Evolutionary conservation across 2,329 filamentous ascomycete species (phyloP), one percentile per base, ranked within the genome.

Genomic region (Penicillium sclerotigenum): DNA sequence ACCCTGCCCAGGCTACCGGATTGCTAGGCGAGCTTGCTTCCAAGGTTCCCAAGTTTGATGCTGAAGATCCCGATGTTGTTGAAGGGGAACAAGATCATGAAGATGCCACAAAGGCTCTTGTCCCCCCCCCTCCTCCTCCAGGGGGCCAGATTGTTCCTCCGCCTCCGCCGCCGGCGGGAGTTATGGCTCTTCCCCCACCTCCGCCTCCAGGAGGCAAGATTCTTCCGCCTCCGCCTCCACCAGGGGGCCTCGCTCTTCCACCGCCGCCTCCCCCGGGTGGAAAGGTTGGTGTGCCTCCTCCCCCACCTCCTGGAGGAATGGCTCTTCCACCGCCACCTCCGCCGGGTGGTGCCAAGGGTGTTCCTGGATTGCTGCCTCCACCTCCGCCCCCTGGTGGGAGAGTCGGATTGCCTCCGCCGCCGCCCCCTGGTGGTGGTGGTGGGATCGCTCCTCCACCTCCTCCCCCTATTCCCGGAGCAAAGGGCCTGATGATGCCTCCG

Each of bases 41-140:
- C 48, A 94, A 89, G 75, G 83, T 93, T 68, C 88, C 80, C 43
- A 90, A 87, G 69, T 89, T 91, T 65, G 87, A 86, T 87, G 64
- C 56, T 5, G 65, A 67, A 48, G 63, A 67, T 38, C 22, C 57
- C 14, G 60, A 59, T 36, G 58, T 37, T 14, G 61, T 34, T 33
- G 37, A 58, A 31, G 59, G 52, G 24, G 55, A 56, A 29, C 36
- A 31, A 20, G 54, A 61, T 20, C 60, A 59, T 29, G 54, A 56
- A 33, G 51, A 47, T 20, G 55, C 54, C n/a, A 28, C 48, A 24
- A 54, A 43, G 16, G 43, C 52, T 13, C 58, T 62, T 52, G 60
- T 59, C 3, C 64, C 62, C 13, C 59, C 57, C 0, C 61, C 61
- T 14, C 59, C 59, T 13, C 51, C 51, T 7, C 43, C 64, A n/a